A percentile compares a stretch with the other conserved stretches of the same genome.
phyloP scores from a whole-genome alignment of 192 early-diverging fungal genomes.

The Coemansia sp. region DNA sequence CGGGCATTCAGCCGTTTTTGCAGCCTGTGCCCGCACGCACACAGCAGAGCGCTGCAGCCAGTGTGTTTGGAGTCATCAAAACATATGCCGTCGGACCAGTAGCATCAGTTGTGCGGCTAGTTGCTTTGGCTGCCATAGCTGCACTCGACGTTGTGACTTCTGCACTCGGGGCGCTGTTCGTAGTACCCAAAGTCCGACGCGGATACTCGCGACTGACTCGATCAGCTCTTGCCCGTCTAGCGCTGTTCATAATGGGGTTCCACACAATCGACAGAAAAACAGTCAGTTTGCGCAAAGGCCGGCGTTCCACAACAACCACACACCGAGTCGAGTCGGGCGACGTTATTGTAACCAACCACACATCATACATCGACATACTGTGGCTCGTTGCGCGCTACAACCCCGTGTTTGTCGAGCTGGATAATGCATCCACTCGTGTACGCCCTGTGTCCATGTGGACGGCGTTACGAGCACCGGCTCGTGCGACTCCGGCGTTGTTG shows the following conservation, averaged over 20 bases:
- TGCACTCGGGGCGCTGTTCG: not conserved
- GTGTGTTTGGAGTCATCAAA: constrained; percentile 14
- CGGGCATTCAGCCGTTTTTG: constrained; percentile 89
- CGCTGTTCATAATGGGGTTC: constrained; percentile 73
- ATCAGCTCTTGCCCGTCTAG: constrained; percentile 52
- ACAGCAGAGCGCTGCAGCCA: constrained; percentile 17
- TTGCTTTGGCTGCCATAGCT: constrained; percentile 51
- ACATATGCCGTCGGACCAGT: constrained; percentile 40
- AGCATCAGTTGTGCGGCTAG: constrained; percentile 41
- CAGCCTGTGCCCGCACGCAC: constrained; percentile 59
- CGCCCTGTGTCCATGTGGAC: constrained; percentile 29
- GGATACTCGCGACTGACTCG: constrained; percentile 19
- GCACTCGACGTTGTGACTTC: constrained; percentile 43
- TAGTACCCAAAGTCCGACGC: too few species aligned
- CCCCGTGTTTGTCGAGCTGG: constrained; percentile 55
- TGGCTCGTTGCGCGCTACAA: constrained; percentile 67
- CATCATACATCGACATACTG: constrained; percentile 80
- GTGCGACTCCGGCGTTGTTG: constrained; percentile 35
- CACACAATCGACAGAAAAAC: constrained; percentile 66
- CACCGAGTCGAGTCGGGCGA: constrained; percentile 57
- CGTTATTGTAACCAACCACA: constrained; percentile 78
- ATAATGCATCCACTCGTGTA: constrained; percentile 35
- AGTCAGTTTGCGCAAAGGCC: constrained; percentile 67
- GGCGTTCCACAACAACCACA: constrained; percentile 17
- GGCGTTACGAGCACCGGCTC: constrained; percentile 32